These are phyloP conservation scores for Saturnispora zaruensis DNA, from an alignment of 805 yeast genomes.

Conservation along the genomic window DNA sequence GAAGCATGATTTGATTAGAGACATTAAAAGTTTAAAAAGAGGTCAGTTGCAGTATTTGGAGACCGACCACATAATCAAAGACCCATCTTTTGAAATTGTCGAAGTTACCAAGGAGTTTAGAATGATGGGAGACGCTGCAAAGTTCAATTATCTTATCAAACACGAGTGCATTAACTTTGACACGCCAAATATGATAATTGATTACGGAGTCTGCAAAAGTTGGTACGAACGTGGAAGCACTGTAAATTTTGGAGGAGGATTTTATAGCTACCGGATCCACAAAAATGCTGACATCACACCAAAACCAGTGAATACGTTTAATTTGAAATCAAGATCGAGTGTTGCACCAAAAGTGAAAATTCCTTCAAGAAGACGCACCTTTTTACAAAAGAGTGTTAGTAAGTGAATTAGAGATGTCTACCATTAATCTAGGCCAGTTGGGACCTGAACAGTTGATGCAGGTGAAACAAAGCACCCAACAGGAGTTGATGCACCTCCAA, in stretches of 20 bases:
- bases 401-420: slow-evolving; percentile 3
- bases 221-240: slow-evolving; percentile 9
- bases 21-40: slow-evolving; percentile 1
- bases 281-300: background rate
- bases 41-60: slow-evolving; percentile 13
- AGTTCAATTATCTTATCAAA: slow-evolving; percentile 4
- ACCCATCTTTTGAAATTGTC: background rate
- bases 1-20: slow-evolving; percentile 7
- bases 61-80: slow-evolving; percentile 3
- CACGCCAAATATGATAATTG: background rate
- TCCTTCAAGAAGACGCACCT: slow-evolving; percentile 4
- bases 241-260: background rate
- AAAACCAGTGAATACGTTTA: background rate
- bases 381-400: background rate
- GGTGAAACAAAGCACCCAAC: slow-evolving; percentile 73
- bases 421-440: slow-evolving; percentile 47
- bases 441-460: slow-evolving; percentile 79
- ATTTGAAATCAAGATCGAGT: background rate
- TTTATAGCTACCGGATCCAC: slow-evolving; percentile 2
- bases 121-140: slow-evolving; percentile 10
- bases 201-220: slow-evolving; percentile 7
- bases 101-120: slow-evolving; percentile 7
- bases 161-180: background rate
- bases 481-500: slow-evolving; percentile 78
- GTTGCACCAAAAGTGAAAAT: background rate